Conservation (phyloP, 1,139 yeast species). For the Suhomyces terraborum region DNA sequence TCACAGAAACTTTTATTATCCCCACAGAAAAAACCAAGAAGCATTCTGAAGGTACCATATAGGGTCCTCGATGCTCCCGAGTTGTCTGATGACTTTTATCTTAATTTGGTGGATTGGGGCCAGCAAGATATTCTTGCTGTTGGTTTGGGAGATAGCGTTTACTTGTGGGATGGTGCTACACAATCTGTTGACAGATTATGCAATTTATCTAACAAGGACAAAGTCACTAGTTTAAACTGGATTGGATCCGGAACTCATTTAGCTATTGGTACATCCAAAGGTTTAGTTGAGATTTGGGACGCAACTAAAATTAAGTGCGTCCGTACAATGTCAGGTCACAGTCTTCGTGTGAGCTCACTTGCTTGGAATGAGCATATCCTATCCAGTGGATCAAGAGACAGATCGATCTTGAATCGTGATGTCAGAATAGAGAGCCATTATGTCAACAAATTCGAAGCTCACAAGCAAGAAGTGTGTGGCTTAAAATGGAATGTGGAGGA, state of each 20-base stretch:
- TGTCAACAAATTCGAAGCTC: slow-evolving; percentile 69
- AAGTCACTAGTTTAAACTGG: slow-evolving; percentile 87
- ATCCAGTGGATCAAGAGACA: slow-evolving; percentile 85
- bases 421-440: slow-evolving; percentile 86
- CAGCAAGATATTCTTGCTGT: slow-evolving; percentile 86
- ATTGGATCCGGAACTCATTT: slow-evolving; percentile 91
- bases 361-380: slow-evolving; percentile 94
- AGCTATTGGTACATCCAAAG: slow-evolving; percentile 88
- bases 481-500: slow-evolving; percentile 90
- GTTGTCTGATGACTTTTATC: slow-evolving; percentile 87
- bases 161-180: slow-evolving; percentile 86
- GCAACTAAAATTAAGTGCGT: slow-evolving; percentile 82
- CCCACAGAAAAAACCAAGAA: slow-evolving; percentile 78
- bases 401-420: slow-evolving; percentile 84
- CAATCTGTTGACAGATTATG: slow-evolving; percentile 85
- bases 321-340: slow-evolving; percentile 91
- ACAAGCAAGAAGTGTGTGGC: slow-evolving; percentile 96
- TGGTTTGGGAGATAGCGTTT: slow-evolving; percentile 85
- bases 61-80: slow-evolving; percentile 97
- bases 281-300: slow-evolving; percentile 94
- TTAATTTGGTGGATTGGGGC: slow-evolving; percentile 95
- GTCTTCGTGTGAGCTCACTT: slow-evolving; percentile 78
- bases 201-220: slow-evolving; percentile 62
- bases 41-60: slow-evolving; percentile 83
- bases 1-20: slow-evolving; percentile 76